phyloP scores from a whole-genome alignment of 331 rosid genomes.

The Quercus phellos region DNA sequence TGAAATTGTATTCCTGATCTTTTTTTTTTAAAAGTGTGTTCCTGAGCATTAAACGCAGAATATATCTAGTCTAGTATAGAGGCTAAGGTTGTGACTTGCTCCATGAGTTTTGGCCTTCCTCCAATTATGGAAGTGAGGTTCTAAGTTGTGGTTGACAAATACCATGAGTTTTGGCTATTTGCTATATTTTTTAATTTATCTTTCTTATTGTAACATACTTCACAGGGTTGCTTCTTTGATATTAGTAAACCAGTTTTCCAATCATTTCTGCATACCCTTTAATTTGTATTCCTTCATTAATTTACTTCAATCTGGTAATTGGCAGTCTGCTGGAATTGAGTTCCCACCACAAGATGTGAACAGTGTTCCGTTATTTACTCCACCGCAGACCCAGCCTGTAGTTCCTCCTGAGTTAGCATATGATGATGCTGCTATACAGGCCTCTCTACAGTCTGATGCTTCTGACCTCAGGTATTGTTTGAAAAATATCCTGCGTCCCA shows the following conservation, averaged over 20 bases:
- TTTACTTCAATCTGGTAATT: conserved; percentile 8
- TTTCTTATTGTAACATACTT: conserved; percentile 7
- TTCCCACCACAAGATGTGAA: conserved; percentile 81
- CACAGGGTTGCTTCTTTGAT: conserved; percentile 20
- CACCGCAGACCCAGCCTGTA: conserved; percentile 85
- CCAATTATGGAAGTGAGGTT: background rate
- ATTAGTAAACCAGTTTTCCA: background rate
- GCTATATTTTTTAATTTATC: background rate
- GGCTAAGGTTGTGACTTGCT: background rate
- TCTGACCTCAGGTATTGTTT: conserved; percentile 75
- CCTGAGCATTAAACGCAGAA: background rate
- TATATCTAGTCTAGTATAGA: background rate
- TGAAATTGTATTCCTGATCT: background rate
- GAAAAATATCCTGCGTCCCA: background rate
- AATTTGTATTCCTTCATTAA: background rate
- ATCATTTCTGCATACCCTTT: background rate
- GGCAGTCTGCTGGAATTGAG: conserved; percentile 82
- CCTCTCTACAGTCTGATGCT: conserved; percentile 79
- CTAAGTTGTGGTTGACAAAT: background rate
- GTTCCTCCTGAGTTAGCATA: conserved; percentile 37
- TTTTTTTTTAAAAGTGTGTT: background rate
- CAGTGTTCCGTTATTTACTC: conserved; percentile 85
- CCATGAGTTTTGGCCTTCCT: background rate
- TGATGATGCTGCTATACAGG: conserved; percentile 75
- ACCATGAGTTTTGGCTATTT: background rate